Percentiles rank a stretch among this genome's conserved stretches.
These are phyloP conservation scores for Colletotrichum gloeosporioides DNA, from an alignment of 2,329 filamentous ascomycete species.

Conservation along the genomic window DNA sequence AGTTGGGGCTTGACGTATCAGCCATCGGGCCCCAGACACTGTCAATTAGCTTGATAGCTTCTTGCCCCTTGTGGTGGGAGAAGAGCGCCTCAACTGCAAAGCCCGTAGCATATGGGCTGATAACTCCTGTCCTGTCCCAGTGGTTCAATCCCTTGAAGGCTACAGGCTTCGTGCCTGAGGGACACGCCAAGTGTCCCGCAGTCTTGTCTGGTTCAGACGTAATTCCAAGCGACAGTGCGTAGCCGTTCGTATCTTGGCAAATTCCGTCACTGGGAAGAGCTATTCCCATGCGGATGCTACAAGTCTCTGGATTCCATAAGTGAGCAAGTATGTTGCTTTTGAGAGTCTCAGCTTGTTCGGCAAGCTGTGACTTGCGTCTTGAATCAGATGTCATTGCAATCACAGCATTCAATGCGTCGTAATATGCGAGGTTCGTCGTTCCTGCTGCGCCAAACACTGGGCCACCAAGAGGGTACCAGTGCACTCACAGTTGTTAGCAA, in stretches of 20 bases:
- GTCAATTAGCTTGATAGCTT: background rate
- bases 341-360: background rate
- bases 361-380: background rate
- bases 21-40: constrained; percentile 7
- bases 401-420: constrained; percentile 1
- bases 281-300: background rate
- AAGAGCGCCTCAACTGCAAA: constrained; percentile 17
- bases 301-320: background rate
- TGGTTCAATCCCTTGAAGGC: background rate
- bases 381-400: background rate
- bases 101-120: constrained; percentile 6
- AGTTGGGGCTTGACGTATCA: background rate
- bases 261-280: background rate
- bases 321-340: background rate
- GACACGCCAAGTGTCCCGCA: background rate
- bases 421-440: constrained; percentile 3
- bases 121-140: background rate
- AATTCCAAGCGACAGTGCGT: background rate
- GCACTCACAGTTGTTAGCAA: background rate
- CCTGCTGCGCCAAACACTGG: background rate
- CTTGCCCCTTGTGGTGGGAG: background rate
- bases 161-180: background rate
- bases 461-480: constrained; percentile 6
- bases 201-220: background rate
- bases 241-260: constrained; percentile 6